Base-by-base conservation (phyloP, 805 yeast species). In the Kazachstania kunashirensis region DNA sequence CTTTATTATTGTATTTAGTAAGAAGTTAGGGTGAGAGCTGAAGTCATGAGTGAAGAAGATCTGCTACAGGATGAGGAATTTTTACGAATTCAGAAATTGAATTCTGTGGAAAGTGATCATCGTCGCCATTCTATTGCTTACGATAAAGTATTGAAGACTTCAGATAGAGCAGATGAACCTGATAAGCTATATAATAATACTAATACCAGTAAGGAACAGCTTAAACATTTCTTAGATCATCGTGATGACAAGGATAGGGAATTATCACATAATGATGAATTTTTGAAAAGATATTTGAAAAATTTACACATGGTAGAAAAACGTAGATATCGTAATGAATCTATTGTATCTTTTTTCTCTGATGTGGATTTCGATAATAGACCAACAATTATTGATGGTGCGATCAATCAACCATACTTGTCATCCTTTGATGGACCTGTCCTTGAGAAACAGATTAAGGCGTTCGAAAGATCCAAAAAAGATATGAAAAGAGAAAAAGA, bases 311-410 rank as follows among this genome's bases (percentile, higher is more conserved):
- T 24, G 12, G 29, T 31, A 13, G 44, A 43, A 18, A 41, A 41
- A 25, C 37, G 41, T 19, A 36, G 43, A 27, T 41, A 35, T 17
- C 31, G 37, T 16, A 31, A 28, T n/a, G 42, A 39, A 14, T 29
- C 34, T 12, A 29, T 63, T 41, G 53, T 70, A 25, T 74, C 79
- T 4, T 65, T 71, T 37, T 75, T 76, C 47, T 66, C 68, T 2
- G 83, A 77, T 50, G 63, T 73, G 14, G 64, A 66, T 24, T 74
- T 75, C 47, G 48, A 46, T 16, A 51, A 61, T 7, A 48, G 69
- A 19, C 53, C 68, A 5, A 57, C 72, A 9, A 72, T 79, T 16
- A 66, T 79, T 45, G 86, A 79, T 51, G 60, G 67, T 14, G 44
- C 55, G n/a, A 45, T 57, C n/a, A 49, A 49, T 30, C 48, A 49